Conservation (phyloP, 1,139 yeast genomes). For the Spathaspora sp. region DNA sequence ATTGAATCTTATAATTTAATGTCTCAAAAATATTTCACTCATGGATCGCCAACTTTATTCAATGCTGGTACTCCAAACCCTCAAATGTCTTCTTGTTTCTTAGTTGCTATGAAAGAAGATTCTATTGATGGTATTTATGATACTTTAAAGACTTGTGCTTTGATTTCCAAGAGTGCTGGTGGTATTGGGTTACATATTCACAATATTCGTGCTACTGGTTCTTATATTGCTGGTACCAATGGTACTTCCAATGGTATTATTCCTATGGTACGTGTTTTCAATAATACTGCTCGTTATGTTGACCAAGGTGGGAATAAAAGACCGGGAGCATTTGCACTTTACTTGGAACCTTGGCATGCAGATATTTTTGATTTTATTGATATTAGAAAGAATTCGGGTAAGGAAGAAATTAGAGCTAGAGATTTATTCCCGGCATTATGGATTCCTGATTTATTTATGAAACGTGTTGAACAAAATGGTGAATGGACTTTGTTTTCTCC, state of each 20-base stretch:
- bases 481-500: conserved; percentile 90
- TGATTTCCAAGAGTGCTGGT: conserved; percentile 87
- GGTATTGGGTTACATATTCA: conserved; percentile 87
- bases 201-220: conserved; percentile 82
- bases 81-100: conserved; percentile 87
- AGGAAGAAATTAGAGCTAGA: conserved; percentile 87
- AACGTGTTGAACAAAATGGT: conserved; percentile 74
- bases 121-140: conserved; percentile 89
- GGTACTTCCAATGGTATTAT: conserved; percentile 87
- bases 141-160: conserved; percentile 81
- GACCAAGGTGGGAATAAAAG: conserved; percentile 95
- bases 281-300: conserved; percentile 89
- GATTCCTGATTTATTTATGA: conserved; percentile 90
- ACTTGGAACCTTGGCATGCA: conserved; percentile 90
- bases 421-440: conserved; percentile 90
- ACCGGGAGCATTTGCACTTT: conserved; percentile 90
- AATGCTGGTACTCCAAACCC: conserved; percentile 89
- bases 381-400: conserved; percentile 86
- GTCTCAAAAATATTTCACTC: conserved; percentile 83
- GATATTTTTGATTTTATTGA: conserved; percentile 83
- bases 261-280: conserved; percentile 88
- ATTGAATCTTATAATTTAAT: conserved; percentile 80
- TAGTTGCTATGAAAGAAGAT: conserved; percentile 86
- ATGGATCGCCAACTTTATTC: conserved; percentile 86
- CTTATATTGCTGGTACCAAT: conserved; percentile 85